phyloP scores from a whole-genome alignment of 148 eudicot genomes.

The Polygonum maritimum region DNA sequence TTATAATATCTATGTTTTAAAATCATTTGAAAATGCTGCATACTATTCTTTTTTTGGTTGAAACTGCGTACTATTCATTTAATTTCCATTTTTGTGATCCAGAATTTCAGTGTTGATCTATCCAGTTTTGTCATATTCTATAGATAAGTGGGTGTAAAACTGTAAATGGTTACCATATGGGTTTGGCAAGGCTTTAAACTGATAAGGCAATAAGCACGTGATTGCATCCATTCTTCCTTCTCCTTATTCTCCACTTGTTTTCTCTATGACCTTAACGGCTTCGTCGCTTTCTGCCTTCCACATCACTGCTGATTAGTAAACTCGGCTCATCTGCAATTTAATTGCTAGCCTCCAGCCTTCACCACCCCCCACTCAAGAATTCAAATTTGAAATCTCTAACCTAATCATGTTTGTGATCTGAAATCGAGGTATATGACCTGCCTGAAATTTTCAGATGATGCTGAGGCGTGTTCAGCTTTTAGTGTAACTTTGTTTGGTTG shows the following conservation, averaged over 20 bases:
- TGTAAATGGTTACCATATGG: background rate
- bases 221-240: background rate
- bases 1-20: background rate
- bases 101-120: background rate
- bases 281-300: background rate
- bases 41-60: background rate
- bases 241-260: background rate
- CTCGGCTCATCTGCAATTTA: background rate
- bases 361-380: background rate
- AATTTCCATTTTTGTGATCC: background rate
- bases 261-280: slow-evolving; percentile 13
- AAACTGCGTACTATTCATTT: too few relatives aligned
- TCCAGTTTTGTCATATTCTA: background rate
- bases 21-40: background rate
- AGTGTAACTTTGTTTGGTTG: too few relatives aligned
- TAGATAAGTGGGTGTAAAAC: background rate
- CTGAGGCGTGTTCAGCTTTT: too few relatives aligned
- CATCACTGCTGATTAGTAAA: background rate
- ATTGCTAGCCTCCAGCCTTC: background rate
- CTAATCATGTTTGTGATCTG: background rate
- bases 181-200: background rate
- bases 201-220: background rate
- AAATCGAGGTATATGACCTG: too few relatives aligned
- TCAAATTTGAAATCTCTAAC: background rate
- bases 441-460: too few relatives aligned